These are phyloP conservation scores for Talaromyces thailandensis DNA, from an alignment of 495 filamentous ascomycete genomes.

Conservation along the genomic window DNA sequence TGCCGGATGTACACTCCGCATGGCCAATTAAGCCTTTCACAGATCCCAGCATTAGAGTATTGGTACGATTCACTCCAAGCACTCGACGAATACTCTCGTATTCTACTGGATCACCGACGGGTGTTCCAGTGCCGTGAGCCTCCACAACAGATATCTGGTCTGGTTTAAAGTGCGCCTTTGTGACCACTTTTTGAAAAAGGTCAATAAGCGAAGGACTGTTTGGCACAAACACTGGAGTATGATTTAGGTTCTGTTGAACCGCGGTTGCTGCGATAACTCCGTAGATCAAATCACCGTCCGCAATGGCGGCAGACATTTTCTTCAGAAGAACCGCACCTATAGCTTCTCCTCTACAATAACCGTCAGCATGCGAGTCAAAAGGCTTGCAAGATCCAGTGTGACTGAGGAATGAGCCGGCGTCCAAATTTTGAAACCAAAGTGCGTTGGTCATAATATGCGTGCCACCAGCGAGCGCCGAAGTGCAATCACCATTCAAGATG, in stretches of 20 bases:
- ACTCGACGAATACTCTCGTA: constrained; percentile 24
- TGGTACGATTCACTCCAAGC: constrained; percentile 19
- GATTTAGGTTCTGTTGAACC: constrained; percentile 59
- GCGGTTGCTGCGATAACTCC: constrained; percentile 52
- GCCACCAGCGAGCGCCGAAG: constrained; percentile 32
- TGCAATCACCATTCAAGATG: constrained; percentile 27
- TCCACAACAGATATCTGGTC: constrained; percentile 62
- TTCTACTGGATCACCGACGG: constrained; percentile 62
- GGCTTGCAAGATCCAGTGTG: constrained; percentile 51
- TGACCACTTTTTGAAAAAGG: constrained; percentile 48
- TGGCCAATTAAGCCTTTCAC: constrained; percentile 46
- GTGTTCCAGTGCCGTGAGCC: constrained; percentile 68
- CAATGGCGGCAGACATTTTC: constrained; percentile 49
- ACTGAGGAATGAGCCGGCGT: constrained; percentile 28
- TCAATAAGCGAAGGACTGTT: constrained; percentile 56
- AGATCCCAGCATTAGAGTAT: constrained; percentile 21
- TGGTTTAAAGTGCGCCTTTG: constrained; percentile 52
- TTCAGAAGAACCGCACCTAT: constrained; percentile 60
- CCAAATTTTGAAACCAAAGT: constrained; percentile 24
- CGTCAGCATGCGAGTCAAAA: constrained; percentile 61
- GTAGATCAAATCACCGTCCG: constrained; percentile 53
- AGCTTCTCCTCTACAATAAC: constrained; percentile 67
- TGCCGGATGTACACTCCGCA: constrained; percentile 39
- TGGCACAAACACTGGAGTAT: constrained; percentile 62
- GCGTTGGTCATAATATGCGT: constrained; percentile 33